phyloP scores from a whole-genome alignment of 2,329 filamentous ascomycete species.

The Xylaria sp. region DNA sequence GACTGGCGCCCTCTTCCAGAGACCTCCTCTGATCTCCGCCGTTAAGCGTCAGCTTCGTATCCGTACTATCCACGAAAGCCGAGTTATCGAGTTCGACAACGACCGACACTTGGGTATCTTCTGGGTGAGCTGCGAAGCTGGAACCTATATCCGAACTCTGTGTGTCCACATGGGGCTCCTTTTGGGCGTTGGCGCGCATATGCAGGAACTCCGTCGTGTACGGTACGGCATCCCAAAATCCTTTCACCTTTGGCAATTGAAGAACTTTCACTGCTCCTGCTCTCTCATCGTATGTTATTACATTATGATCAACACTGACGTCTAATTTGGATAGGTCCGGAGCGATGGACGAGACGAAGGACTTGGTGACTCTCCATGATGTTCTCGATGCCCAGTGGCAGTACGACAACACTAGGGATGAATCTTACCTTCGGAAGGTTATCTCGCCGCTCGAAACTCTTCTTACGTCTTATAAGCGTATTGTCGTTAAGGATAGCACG shows the following conservation, averaged over 20 bases:
- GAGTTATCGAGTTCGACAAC: constrained; percentile 97
- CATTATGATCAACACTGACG: constrained; percentile 10
- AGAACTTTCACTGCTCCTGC: neutral
- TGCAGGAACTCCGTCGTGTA: constrained; percentile 97
- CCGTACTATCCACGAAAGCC: constrained; percentile 96
- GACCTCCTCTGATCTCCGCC: constrained; percentile 95
- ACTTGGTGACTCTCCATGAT: constrained; percentile 93
- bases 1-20: constrained; percentile 96
- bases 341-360: constrained; percentile 91
- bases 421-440: constrained; percentile 89
- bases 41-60: constrained; percentile 99
- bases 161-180: constrained; percentile 67
- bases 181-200: constrained; percentile 88
- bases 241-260: neutral
- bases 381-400: constrained; percentile 96
- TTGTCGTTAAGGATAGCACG: constrained; percentile 94
- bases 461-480: constrained; percentile 91
- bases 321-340: constrained; percentile 62
- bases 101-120: constrained; percentile 97
- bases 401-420: constrained; percentile 94
- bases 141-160: constrained; percentile 98
- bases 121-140: constrained; percentile 99
- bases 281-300: neutral
- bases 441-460: constrained; percentile 94
- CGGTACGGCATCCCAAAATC: constrained; percentile 54